Base-by-base conservation (phyloP, 352 stramenopile genomes). In the Globisporangium heterothallicum region DNA sequence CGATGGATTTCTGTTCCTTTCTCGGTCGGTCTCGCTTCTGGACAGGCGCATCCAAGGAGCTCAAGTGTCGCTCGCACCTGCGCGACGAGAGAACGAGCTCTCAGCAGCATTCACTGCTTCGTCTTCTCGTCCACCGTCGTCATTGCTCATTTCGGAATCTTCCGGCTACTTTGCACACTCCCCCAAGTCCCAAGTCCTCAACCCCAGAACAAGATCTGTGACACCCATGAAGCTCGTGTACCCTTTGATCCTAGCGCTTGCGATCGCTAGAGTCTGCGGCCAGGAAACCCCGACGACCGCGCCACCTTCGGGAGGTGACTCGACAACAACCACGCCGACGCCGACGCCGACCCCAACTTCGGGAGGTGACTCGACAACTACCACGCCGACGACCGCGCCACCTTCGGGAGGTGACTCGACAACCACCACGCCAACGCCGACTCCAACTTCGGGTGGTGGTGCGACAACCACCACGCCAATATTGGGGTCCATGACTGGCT, bases 101-200 rank as follows among this genome's bases (percentile, higher is more conserved):
- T 8, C 32, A 8, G 14, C 12, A 18, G 12, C 12, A 10, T 4
- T 10, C 32, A 16, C 32, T 36, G 30, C 29, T 10, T 34, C 29
- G 29, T 13, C 30, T 16, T 16, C 32, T 38, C 8, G 32, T 8
- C 4, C 32, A 16, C 3, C 32, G 14, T 16, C 5, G 2, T 13
- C 2, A n/a, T 3, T 18, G 22, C 22, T 53, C 46, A 53, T 44
- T 53, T 53, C 47, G 22, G 32, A 53, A 53, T 53, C 47, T n/a
- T 25, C 47, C 16, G 18, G 16, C 24, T 36, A 21, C 45, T 22
- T 21, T 21, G 29, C 26, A 18, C 19, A 21, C 26, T 14, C n/a
- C 44, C 35, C 8, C 27, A 14, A 36, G 19, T 29, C 6, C 6
- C 32, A 18, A 38, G 32, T 16, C 32, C 32, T 16, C 32, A 38